Evolutionary conservation across 768 basidiomycete species (phyloP), one percentile per base, ranked within the genome.

Genomic region (Gautieria morchelliformis): DNA sequence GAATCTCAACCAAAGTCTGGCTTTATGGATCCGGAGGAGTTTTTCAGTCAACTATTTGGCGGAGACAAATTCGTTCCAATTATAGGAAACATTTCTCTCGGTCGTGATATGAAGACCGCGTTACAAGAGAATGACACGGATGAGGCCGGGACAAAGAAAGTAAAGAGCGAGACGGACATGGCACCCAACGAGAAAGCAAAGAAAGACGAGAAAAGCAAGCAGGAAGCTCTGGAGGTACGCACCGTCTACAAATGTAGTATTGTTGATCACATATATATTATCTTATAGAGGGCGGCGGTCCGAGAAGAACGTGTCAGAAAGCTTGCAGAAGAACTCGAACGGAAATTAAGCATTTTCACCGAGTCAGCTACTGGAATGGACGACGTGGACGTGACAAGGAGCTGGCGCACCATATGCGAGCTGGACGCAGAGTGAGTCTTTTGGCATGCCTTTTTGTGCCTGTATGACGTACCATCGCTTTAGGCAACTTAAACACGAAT

Each of bases 81-180:
- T 65, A 93, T 95, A 66, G 93, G 93, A 8, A 78, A 85, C 45
- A 93, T 94, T 63, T 89, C 88, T 60, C 72, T 95, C 54, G 93
- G 89, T 32, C 78, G 80, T 63, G 93, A 95, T 64, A 93, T 95
- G 93, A 95, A 95, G 74, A 78, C 85, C 2, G 93, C 90, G 4
- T 69, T 94, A 65, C 92, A 94, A 65, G 91, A 93, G 66, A 90
- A 83, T 0, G 87, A 83, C 57, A 77, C 71, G 19, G 69, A 67
- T n/a, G 15, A 74, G 74, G 10, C 35, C 4, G 54, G 70, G 64
- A 55, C 73, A 76, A 1, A 86, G 82, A 64, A 76, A 75, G 65
- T 17, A 71, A 72, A 1, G 76, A 75, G 62, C 46, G 70, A 75
- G 63, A 72, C 70, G 58, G 72, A 73, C 37, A 67, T 41, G 67